Evolutionary conservation across 1,284 basidiomycete genomes (phyloP).

Genomic region (Trichosporon ovoides): DNA sequence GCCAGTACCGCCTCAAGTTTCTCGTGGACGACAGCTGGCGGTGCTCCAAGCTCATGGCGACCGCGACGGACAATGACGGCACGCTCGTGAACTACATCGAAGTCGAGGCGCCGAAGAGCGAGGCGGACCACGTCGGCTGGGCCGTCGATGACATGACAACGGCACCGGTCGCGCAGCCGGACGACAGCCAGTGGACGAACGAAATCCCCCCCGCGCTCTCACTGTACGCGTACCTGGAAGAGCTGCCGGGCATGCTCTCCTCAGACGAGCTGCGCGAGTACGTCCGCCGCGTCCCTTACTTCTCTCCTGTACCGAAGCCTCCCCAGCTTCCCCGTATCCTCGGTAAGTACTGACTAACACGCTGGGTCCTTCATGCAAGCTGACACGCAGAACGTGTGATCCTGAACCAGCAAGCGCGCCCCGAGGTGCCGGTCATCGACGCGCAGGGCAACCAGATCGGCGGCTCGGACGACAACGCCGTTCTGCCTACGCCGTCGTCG

Average conservation of each 20-base stretch:
- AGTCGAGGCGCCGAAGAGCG: slow-evolving; percentile 45
- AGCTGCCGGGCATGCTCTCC: slow-evolving; percentile 54
- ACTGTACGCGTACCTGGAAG: slow-evolving; percentile 73
- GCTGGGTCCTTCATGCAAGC: no score
- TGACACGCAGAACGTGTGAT: slow-evolving; percentile 59
- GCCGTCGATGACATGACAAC: slow-evolving; percentile 36
- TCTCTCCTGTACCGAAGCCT: slow-evolving; percentile 61
- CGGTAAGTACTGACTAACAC: slow-evolving; percentile 36
- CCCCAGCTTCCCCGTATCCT: slow-evolving; percentile 84
- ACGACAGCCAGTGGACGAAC: slow-evolving; percentile 61
- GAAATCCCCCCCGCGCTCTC: slow-evolving; percentile 68
- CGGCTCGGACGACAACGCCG: slow-evolving; percentile 75
- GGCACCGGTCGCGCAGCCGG: slow-evolving; percentile 43
- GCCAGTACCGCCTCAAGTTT: slow-evolving; percentile 93
- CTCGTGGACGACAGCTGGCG: slow-evolving; percentile 89
- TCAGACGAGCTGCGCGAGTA: slow-evolving; percentile 20
- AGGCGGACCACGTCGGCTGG: slow-evolving; percentile 48
- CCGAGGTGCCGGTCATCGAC: slow-evolving; percentile 25
- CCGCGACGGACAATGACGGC: slow-evolving; percentile 91
- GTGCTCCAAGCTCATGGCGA: slow-evolving; percentile 67
- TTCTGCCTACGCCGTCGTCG: slow-evolving; percentile 65
- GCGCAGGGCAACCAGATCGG: slow-evolving; percentile 24
- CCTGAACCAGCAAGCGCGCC: slow-evolving; percentile 60
- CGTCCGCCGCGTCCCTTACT: slow-evolving; percentile 45
- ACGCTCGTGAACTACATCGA: slow-evolving; percentile 91